Evolutionary conservation across 2,329 filamentous ascomycete species (phyloP), one percentile per base, ranked within the genome.

Genomic region (Fusarium cicatricum): DNA sequence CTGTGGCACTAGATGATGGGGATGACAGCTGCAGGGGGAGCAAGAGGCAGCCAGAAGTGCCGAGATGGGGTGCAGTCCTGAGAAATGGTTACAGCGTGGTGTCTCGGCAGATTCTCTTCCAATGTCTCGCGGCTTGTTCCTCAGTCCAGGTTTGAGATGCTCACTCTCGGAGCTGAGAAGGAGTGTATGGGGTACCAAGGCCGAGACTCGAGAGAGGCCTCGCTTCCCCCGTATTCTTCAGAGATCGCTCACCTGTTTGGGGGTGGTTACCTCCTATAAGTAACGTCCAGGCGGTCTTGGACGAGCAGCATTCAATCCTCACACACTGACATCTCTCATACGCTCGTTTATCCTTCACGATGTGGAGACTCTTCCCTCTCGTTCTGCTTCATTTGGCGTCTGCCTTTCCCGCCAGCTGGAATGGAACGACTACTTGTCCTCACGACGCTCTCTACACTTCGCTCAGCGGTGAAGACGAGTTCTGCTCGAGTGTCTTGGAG

Each of bases 391-490:
- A 19, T 31, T 26, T 37, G 29, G 42, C 39, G 4, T 37, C n/a
- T 41, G 53, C 21, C n/a, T 66, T 54, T 19, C 66, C 33, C 2
- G 46, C 51, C 16, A 52, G 49, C 19, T 64, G 60, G 60, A 62
- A 68, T 15, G 40, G 44, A 4, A 62, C 61, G 8, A 28, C 40
- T 5, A 47, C 64, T 1, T 75, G 72, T 47, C 60, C 63, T 2
- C 63, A 52, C 3, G 72, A 75, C 42, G 55, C 59, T 4, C 65
- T 75, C 10, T 75, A 71, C 46, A 69, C 67, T 1, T 72, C 72
- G 1, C 64, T 75, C 8, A 37, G 59, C 6, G 47, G 52, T 19
- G 53, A 70, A n/a, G 71, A 54, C 21, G 45, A 59, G 0, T 75
- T 73, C 28, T 75, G 72, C 47, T 70, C 67, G 1, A 66, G 60